These are phyloP conservation scores for Pleomassaria siparia DNA, from an alignment of 2,329 filamentous ascomycete genomes.

Conservation along the genomic window DNA sequence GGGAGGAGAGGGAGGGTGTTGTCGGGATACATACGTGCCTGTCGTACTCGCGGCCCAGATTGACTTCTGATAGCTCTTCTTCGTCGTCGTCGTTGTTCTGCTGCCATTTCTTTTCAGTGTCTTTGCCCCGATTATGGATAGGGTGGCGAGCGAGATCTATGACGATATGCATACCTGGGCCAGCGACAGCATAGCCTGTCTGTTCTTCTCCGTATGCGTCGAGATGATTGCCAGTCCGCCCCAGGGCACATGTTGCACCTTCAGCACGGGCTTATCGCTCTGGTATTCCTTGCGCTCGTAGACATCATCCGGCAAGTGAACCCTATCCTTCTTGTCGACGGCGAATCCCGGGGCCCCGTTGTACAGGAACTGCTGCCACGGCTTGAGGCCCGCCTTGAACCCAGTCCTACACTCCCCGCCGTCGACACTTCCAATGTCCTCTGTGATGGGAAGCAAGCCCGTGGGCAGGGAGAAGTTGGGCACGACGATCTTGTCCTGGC, in stretches of 20 bases:
- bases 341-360: conserved; percentile 22
- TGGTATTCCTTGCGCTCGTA: not conserved
- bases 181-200: conserved; percentile 3
- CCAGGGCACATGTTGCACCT: conserved; percentile 22
- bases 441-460: conserved; percentile 5
- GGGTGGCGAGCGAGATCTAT: not conserved
- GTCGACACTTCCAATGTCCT: too few species aligned
- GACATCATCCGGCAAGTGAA: not conserved
- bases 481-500: not conserved
- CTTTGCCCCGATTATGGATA: not conserved
- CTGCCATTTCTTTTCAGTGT: not conserved
- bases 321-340: conserved; percentile 1
- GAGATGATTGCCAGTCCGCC: conserved; percentile 26
- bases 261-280: not conserved
- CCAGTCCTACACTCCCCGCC: conserved; percentile 10
- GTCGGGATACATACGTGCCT: too few species aligned
- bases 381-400: conserved; percentile 25
- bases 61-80: not conserved
- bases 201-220: conserved; percentile 20
- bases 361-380: conserved; percentile 32
- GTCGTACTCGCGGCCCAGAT: not conserved
- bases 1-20: not conserved
- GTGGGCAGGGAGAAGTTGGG: conserved; percentile 2
- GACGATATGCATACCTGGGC: not conserved
- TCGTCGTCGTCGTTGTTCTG: not conserved